These are phyloP conservation scores for Paxillus rubicundulus DNA, from an alignment of 768 basidiomycete genomes.

Conservation along the genomic window DNA sequence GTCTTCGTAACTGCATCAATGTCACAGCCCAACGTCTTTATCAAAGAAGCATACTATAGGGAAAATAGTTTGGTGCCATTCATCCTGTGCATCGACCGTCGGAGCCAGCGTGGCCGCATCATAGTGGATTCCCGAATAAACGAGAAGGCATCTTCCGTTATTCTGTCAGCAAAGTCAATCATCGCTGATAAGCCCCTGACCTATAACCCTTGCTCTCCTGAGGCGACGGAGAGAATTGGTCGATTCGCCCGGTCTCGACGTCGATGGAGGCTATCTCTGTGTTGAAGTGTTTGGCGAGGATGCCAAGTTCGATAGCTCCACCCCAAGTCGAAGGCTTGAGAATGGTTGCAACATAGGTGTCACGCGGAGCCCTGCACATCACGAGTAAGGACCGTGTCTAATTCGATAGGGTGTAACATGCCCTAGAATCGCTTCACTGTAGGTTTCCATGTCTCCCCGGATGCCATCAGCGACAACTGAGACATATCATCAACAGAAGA, in stretches of 20 bases:
- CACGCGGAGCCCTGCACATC: conserved; percentile 45
- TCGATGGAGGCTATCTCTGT: conserved; percentile 90
- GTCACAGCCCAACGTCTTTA: conserved; percentile 10
- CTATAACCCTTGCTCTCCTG: conserved; percentile 36
- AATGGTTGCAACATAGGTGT: conserved; percentile 80
- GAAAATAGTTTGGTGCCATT: conserved; percentile 90
- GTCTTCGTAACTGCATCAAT: conserved; percentile 26
- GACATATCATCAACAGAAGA: conserved; percentile 6
- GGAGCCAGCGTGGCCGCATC: conserved; percentile 88
- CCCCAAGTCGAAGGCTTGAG: conserved; percentile 84
- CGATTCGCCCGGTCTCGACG: conserved; percentile 88
- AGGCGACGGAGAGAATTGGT: conserved; percentile 55
- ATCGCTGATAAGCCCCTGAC: conserved; percentile 4
- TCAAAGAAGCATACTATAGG: conserved; percentile 45
- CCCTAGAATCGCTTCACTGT: conserved; percentile 88
- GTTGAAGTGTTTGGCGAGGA: conserved; percentile 77
- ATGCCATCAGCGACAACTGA: conserved; percentile 86
- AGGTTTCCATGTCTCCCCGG: conserved; percentile 62
- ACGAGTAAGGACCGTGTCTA: neutral
- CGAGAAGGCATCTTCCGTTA: conserved; percentile 57
- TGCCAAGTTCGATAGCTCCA: conserved; percentile 89
- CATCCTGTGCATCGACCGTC: conserved; percentile 65
- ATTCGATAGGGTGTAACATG: conserved; percentile 28
- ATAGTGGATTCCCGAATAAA: conserved; percentile 97
- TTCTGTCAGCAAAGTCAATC: conserved; percentile 1